Evolutionary conservation across 768 basidiomycete genomes (phyloP).

Genomic region (Lentinula guzmanii): DNA sequence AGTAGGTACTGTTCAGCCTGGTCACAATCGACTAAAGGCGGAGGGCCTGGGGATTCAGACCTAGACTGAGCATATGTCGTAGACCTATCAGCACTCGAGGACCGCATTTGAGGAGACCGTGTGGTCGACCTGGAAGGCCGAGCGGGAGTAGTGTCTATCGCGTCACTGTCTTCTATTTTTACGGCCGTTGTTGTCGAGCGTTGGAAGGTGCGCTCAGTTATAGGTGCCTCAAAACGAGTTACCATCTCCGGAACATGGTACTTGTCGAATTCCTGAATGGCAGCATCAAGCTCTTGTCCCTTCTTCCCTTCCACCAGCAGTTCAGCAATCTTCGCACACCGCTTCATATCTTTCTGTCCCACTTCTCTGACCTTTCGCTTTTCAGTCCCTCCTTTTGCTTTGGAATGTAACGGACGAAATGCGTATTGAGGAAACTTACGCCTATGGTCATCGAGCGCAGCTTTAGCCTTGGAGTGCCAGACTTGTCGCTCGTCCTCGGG

Average conservation of each 20-base stretch:
- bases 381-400: conserved; percentile 32
- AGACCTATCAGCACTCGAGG: neutral
- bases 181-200: conserved; percentile 57
- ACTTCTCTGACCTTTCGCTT: conserved; percentile 60
- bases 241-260: conserved; percentile 52
- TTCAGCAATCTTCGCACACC: conserved; percentile 64
- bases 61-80: conserved; percentile 7
- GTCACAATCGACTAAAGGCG: conserved; percentile 3
- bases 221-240: conserved; percentile 67
- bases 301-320: conserved; percentile 51
- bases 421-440: conserved; percentile 72
- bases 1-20: neutral
- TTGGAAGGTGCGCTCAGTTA: conserved; percentile 64
- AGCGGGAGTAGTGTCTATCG: neutral
- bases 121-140: conserved; percentile 13
- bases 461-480: conserved; percentile 74
- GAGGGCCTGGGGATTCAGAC: conserved; percentile 19
- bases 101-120: neutral
- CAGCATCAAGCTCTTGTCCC: conserved; percentile 50
- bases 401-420: conserved; percentile 58
- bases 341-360: conserved; percentile 54
- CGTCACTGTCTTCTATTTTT: conserved; percentile 29
- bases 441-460: conserved; percentile 68
- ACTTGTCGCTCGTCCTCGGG: conserved; percentile 69
- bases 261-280: conserved; percentile 50